These are phyloP conservation scores for Aspergillus sp. DNA, from an alignment of 2,329 filamentous ascomycete genomes.

Conservation along the genomic window DNA sequence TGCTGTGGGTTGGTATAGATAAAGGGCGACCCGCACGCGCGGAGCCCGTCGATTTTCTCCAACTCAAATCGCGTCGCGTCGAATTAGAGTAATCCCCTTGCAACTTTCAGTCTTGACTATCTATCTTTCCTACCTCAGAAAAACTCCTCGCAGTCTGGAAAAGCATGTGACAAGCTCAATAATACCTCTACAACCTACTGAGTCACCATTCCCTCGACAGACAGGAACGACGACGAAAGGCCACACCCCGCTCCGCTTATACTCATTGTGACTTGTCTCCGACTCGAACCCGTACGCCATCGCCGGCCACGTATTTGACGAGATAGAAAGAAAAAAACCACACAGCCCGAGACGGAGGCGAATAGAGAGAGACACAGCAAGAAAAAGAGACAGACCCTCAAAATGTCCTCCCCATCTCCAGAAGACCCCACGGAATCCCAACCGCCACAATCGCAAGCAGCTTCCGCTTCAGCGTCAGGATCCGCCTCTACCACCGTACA, in stretches of 20 bases:
- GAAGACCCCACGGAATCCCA: constrained; percentile 5
- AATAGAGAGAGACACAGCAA: background rate
- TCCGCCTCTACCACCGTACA: constrained; percentile 25
- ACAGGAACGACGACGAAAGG: background rate
- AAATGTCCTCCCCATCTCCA: constrained; percentile 20
- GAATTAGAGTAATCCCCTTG: constrained; percentile 34
- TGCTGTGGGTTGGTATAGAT: background rate
- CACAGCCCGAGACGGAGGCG: too few species aligned
- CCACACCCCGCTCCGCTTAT: background rate
- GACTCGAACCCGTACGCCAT: background rate
- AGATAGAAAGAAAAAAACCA: background rate
- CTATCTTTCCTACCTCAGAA: background rate
- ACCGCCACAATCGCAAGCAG: constrained; percentile 16
- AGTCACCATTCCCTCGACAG: background rate
- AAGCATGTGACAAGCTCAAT: background rate
- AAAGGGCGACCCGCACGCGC: background rate
- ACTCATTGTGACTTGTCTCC: background rate
- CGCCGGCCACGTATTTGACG: background rate
- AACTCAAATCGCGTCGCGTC: background rate
- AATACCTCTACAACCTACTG: background rate
- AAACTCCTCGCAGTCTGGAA: background rate
- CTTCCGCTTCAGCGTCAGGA: background rate
- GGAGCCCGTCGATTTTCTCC: background rate
- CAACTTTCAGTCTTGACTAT: constrained; percentile 6
- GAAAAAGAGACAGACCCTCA: background rate